A percentile compares a stretch with the other conserved stretches of the same genome.
Evolutionary conservation across 805 yeast genomes (phyloP).

Genomic region (Candida manassasensis): DNA sequence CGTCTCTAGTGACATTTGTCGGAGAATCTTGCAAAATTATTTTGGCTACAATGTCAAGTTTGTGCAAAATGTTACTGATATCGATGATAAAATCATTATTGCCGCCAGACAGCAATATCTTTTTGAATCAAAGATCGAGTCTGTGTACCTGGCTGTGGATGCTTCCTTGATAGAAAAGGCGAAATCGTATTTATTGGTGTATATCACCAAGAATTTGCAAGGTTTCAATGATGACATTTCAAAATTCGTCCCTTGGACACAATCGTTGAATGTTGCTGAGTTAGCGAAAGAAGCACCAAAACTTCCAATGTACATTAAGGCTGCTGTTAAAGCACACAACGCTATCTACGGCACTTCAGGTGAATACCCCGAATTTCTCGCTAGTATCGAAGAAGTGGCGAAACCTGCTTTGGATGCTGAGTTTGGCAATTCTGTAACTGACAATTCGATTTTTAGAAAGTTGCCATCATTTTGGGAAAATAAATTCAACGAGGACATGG

Average conservation of each 20-base stretch:
- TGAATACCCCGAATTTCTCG: constrained; percentile 38
- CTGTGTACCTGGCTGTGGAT: constrained; percentile 22
- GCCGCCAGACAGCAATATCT: constrained; percentile 89
- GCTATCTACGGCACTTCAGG: constrained; percentile 32
- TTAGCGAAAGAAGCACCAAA: constrained; percentile 66
- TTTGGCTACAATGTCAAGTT: constrained; percentile 85
- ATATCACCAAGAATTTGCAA: constrained; percentile 53
- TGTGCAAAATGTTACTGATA: constrained; percentile 97
- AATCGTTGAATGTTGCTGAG: constrained; percentile 40
- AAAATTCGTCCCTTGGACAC: constrained; percentile 51
- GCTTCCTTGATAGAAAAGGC: constrained; percentile 36
- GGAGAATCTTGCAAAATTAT: constrained; percentile 84
- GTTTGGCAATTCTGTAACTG: constrained; percentile 72
- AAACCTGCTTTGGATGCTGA: constrained; percentile 69
- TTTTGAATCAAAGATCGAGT: constrained; percentile 53
- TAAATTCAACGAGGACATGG: constrained; percentile 83
- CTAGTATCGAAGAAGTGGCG: constrained; percentile 64
- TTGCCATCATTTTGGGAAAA: constrained; percentile 89
- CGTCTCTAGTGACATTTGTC: constrained; percentile 88
- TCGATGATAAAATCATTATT: constrained; percentile 93
- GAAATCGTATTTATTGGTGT: constrained; percentile 41
- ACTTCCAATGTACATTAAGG: constrained; percentile 75
- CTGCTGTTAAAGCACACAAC: constrained; percentile 48
- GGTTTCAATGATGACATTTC: constrained; percentile 23
- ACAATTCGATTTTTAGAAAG: constrained; percentile 75